Evolutionary conservation across 306 rosid genomes (phyloP).

Genomic region (Quillaja saponaria): DNA sequence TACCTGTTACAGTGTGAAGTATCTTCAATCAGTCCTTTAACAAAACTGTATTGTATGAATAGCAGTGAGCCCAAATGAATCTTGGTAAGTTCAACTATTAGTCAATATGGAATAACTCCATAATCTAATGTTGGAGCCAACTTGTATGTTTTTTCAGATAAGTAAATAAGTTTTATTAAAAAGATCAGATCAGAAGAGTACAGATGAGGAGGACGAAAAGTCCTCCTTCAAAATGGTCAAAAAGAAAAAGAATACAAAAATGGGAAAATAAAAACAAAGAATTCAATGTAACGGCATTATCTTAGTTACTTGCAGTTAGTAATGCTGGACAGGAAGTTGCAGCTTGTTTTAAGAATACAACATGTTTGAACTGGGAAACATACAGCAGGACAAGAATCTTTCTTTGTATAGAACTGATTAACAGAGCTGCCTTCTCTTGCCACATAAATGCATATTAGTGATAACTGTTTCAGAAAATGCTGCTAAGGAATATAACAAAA

Average conservation of each 20-base stretch:
- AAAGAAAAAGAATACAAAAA: too few species aligned
- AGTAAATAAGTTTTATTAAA: too few species aligned
- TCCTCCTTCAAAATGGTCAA: too few species aligned
- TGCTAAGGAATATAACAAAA: background rate
- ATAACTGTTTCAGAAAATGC: too few species aligned
- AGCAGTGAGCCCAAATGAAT: background rate
- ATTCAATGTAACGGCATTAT: background rate
- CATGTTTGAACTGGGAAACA: background rate
- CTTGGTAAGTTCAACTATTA: constrained; percentile 12
- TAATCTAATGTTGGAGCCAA: too few species aligned
- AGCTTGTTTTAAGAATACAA: background rate
- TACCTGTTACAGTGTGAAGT: constrained; percentile 42
- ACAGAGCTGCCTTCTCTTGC: too few species aligned
- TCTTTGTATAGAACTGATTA: background rate
- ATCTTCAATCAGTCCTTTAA: constrained; percentile 8
- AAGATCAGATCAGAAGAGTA: too few species aligned
- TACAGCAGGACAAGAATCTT: background rate
- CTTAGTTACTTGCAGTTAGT: background rate
- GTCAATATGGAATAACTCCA: too few species aligned
- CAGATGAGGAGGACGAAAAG: too few species aligned
- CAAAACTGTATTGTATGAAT: constrained; percentile 11
- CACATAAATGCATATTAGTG: too few species aligned
- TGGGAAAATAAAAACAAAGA: too few species aligned
- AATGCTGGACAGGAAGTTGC: background rate
- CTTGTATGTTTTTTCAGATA: too few species aligned